Evolutionary conservation across 78 protist species (phyloP).

Genomic region (Chrysochromulina parva): DNA sequence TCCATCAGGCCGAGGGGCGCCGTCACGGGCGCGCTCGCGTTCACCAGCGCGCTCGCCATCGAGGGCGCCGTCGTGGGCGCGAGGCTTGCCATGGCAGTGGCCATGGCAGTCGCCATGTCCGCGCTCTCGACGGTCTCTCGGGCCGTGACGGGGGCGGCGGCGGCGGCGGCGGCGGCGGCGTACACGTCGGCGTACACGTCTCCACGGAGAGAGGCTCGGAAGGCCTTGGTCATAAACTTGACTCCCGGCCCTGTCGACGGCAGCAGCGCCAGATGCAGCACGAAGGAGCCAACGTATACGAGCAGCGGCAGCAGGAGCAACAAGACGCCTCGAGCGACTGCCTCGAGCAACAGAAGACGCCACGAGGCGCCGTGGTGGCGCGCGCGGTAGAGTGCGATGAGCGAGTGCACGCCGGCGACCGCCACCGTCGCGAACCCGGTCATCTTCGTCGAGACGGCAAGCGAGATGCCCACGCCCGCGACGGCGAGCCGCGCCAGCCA

Average conservation of each 20-base stretch:
- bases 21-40: no score
- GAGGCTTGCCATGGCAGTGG: no score
- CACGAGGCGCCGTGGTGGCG: background rate
- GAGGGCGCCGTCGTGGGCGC: no score
- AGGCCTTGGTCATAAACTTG: conserved; percentile 33
- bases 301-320: conserved; percentile 28
- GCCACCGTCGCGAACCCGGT: conserved; percentile 31
- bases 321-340: conserved; percentile 5
- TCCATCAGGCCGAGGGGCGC: background rate
- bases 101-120: no score
- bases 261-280: conserved; percentile 47
- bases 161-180: background rate
- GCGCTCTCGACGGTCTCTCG: background rate
- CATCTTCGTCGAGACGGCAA: conserved; percentile 29
- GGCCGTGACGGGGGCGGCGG: background rate
- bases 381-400: background rate
- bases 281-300: conserved; percentile 31
- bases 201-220: conserved; percentile 38
- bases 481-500: background rate
- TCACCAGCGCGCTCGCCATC: no score
- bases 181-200: background rate
- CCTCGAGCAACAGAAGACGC: background rate
- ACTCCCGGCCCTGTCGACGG: conserved; percentile 40
- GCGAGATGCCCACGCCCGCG: conserved; percentile 22
- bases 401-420: conserved; percentile 9